Percentiles rank a stretch among this genome's conserved stretches.
Conservation (phyloP, 805 yeast genomes). For the Vanderwaltozyma yarrowii region DNA sequence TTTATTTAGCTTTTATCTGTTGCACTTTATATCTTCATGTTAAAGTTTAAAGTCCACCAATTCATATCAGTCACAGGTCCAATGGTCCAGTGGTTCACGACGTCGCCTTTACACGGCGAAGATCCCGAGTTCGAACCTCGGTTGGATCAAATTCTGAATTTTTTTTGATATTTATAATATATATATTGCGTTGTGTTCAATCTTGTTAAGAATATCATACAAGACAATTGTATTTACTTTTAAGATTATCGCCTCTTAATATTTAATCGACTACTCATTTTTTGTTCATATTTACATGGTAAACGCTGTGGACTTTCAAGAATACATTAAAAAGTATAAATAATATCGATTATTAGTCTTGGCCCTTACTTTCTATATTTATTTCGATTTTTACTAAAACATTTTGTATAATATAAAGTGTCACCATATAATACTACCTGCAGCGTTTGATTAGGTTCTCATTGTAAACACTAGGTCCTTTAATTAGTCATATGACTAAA, state of each 20-base stretch:
- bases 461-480: background rate
- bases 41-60: too few species aligned
- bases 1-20: too few species aligned
- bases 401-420: too few species aligned
- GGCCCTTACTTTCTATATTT: too few species aligned
- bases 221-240: background rate
- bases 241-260: too few species aligned
- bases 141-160: conserved; percentile 22
- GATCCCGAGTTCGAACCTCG: conserved; percentile 34
- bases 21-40: too few species aligned
- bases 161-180: background rate
- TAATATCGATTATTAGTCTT: too few species aligned
- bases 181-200: background rate
- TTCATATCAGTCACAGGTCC: conserved; percentile 21
- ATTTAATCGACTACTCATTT: too few species aligned
- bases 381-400: too few species aligned
- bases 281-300: background rate
- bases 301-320: too few species aligned
- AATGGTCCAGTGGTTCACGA: conserved; percentile 33
- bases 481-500: background rate
- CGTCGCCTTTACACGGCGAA: conserved; percentile 35
- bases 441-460: background rate
- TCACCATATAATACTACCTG: background rate
- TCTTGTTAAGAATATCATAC: too few species aligned
- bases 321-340: background rate